Evolutionary conservation across 1,284 basidiomycete genomes (phyloP).

Genomic region (Microbotryum silenes-acaulis): DNA sequence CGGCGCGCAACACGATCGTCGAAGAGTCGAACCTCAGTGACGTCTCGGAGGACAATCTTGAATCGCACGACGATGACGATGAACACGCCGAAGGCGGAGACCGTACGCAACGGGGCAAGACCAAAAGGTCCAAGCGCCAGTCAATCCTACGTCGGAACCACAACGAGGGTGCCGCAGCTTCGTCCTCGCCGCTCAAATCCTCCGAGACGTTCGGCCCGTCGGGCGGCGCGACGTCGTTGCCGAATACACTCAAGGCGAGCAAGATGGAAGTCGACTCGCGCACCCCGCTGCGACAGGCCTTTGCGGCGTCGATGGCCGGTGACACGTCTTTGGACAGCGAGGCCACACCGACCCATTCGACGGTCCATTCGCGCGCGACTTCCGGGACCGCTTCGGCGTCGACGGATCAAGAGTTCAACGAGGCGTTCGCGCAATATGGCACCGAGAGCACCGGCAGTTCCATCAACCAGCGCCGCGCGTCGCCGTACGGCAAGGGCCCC

Average conservation of each 20-base stretch:
- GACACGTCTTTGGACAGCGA: conserved; percentile 26
- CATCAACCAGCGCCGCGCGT: neutral
- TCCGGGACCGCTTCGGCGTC: conserved; percentile 1
- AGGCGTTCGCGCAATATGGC: neutral
- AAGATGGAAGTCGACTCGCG: conserved; percentile 9
- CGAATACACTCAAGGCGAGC: neutral
- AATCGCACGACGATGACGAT: conserved; percentile 1
- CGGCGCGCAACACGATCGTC: conserved; percentile 3
- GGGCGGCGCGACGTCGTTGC: conserved; percentile 7
- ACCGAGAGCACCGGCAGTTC: neutral
- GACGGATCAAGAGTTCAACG: neutral
- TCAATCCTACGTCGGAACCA: neutral
- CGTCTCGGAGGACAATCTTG: neutral
- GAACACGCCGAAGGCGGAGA: neutral
- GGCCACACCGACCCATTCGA: conserved; percentile 29
- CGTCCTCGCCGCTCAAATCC: neutral
- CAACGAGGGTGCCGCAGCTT: neutral
- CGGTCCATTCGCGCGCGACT: conserved; percentile 17
- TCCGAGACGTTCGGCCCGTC: conserved; percentile 1
- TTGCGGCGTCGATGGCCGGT: conserved; percentile 2
- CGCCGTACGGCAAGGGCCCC: neutral
- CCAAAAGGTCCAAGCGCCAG: no score
- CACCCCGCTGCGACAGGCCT: conserved; percentile 1
- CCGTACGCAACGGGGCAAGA: no score
- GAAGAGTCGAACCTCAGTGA: conserved; percentile 1